A percentile compares a stretch with the other conserved stretches of the same genome.
Evolutionary conservation across 106 monocot species (phyloP).

Genomic region (Apostasia shenzhenica): DNA sequence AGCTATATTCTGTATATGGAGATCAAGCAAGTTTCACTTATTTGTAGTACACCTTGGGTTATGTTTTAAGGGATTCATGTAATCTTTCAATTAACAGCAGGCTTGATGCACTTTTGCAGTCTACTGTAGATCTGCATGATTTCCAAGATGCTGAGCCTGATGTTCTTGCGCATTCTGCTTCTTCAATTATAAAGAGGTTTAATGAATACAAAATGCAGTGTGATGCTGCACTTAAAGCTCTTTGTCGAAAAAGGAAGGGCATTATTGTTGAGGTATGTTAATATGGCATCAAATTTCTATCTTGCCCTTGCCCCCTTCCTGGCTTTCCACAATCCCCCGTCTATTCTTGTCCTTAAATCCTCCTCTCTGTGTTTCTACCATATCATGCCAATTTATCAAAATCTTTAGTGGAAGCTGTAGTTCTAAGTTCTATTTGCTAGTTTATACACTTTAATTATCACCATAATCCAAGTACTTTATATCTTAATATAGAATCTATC

Average conservation of each 20-base stretch:
- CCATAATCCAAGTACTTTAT: too few species aligned
- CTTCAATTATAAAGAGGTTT: slow-evolving; percentile 55
- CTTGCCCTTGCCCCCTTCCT: not conserved
- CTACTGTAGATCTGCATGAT: slow-evolving; percentile 42
- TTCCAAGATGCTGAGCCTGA: slow-evolving; percentile 86
- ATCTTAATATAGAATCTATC: too few species aligned
- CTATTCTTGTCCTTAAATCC: not conserved
- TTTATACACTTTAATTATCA: too few species aligned
- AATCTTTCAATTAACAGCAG: not conserved
- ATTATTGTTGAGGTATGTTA: slow-evolving; percentile 52
- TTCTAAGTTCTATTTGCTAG: too few species aligned
- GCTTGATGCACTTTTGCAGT: slow-evolving; percentile 19
- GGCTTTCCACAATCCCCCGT: not conserved
- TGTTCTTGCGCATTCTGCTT: slow-evolving; percentile 56
- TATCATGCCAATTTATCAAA: too few species aligned
- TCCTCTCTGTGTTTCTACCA: too few species aligned
- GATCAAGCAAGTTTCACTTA: slow-evolving; percentile 35
- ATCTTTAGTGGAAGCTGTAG: too few species aligned
- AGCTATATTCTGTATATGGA: slow-evolving; percentile 72
- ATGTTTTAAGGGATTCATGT: not conserved
- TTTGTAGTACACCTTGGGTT: not conserved
- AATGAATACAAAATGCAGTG: slow-evolving; percentile 30
- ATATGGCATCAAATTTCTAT: not conserved
- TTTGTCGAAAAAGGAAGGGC: slow-evolving; percentile 72
- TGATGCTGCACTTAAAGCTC: slow-evolving; percentile 49